These are phyloP conservation scores for Pichia sp. DNA, from an alignment of 1,139 yeast genomes.

Conservation along the genomic window DNA sequence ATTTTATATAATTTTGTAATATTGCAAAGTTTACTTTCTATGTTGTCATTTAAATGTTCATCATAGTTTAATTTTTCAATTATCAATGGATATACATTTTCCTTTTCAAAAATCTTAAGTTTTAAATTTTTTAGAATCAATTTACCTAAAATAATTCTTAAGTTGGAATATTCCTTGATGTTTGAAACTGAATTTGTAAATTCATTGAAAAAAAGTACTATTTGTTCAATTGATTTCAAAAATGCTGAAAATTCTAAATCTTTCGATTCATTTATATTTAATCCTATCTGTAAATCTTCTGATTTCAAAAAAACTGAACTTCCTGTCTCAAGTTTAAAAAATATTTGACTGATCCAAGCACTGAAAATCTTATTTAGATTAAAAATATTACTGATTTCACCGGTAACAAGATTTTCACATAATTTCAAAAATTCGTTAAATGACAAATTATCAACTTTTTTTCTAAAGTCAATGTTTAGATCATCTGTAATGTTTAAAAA, in stretches of 20 bases:
- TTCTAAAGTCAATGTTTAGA: slow-evolving; percentile 10
- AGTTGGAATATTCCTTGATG: slow-evolving; percentile 4
- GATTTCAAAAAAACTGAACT: not conserved
- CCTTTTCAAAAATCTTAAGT: slow-evolving; percentile 17
- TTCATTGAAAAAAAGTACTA: slow-evolving; percentile 21
- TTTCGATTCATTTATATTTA: slow-evolving; percentile 1
- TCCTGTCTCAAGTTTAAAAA: slow-evolving; percentile 16
- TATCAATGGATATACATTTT: slow-evolving; percentile 24
- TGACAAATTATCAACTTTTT: slow-evolving; percentile 14
- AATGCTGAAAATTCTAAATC: slow-evolving; percentile 6
- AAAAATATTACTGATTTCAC: slow-evolving; percentile 11
- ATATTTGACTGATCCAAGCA: slow-evolving; percentile 16
- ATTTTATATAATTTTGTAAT: slow-evolving; percentile 13
- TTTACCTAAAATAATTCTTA: slow-evolving; percentile 19
- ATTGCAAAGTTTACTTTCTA: slow-evolving; percentile 4
- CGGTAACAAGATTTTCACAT: slow-evolving; percentile 9
- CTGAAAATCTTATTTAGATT: slow-evolving; percentile 20
- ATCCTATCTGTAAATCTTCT: not conserved
- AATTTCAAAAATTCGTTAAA: slow-evolving; percentile 12
- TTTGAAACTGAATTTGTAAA: slow-evolving; percentile 15
- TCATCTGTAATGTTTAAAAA: slow-evolving; percentile 15
- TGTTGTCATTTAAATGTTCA: not conserved
- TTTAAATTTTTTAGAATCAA: slow-evolving; percentile 17
- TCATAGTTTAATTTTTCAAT: slow-evolving; percentile 16
- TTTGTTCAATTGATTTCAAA: slow-evolving; percentile 16